These are phyloP conservation scores for Colletotrichum sp. DNA, from an alignment of 2,329 filamentous ascomycete species.

Conservation along the genomic window DNA sequence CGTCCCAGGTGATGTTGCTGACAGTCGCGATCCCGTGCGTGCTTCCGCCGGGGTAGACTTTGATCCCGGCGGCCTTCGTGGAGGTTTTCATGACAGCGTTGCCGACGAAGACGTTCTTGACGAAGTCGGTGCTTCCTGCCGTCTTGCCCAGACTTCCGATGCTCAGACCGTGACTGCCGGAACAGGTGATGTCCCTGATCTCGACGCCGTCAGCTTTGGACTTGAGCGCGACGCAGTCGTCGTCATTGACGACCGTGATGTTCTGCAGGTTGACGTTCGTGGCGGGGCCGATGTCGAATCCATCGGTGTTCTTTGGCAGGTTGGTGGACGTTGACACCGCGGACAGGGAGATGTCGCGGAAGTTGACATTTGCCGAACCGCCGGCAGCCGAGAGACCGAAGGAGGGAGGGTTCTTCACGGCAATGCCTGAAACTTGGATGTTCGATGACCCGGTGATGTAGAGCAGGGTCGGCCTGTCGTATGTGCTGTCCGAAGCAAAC, in stretches of 20 bases:
- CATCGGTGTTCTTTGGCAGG: conserved; percentile 44
- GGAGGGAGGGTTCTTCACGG: conserved; percentile 46
- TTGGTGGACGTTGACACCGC: conserved; percentile 43
- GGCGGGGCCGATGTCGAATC: conserved; percentile 44
- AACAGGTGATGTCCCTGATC: conserved; percentile 45
- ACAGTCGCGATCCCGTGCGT: conserved; percentile 40
- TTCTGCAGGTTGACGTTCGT: conserved; percentile 39
- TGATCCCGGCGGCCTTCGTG: conserved; percentile 50
- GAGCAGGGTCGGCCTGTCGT: conserved; percentile 43
- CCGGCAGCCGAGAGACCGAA: conserved; percentile 47
- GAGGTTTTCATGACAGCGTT: conserved; percentile 44
- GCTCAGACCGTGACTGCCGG: conserved; percentile 49
- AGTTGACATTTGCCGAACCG: conserved; percentile 36
- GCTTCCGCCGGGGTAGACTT: conserved; percentile 44
- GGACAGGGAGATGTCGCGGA: conserved; percentile 39
- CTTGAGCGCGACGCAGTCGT: conserved; percentile 50
- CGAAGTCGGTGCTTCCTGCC: conserved; percentile 35
- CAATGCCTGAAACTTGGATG: conserved; percentile 40
- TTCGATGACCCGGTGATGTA: conserved; percentile 40
- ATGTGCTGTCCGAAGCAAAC: conserved; percentile 41
- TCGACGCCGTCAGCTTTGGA: conserved; percentile 41
- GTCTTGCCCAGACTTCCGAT: conserved; percentile 48
- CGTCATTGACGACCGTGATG: conserved; percentile 41
- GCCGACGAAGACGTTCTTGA: conserved; percentile 45
- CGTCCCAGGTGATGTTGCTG: conserved; percentile 44